phyloP scores from a whole-genome alignment of 495 filamentous ascomycete species.

The Podospora australis region DNA sequence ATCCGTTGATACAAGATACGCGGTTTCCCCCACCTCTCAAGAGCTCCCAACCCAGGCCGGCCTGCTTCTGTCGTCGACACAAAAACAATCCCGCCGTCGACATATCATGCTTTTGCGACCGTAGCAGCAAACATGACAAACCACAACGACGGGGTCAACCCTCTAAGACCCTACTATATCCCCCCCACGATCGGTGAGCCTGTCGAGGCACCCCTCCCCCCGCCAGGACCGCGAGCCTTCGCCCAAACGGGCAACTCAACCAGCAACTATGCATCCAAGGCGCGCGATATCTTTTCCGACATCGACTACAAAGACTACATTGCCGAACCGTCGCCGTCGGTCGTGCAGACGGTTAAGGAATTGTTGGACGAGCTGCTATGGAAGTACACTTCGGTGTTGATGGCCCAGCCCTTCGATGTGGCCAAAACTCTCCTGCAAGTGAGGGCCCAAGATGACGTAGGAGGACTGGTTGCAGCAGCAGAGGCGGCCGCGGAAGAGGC shows the following conservation, averaged over 20 bases:
- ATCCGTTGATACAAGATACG: background rate
- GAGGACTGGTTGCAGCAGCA: slow-evolving; percentile 26
- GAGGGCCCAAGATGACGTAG: slow-evolving; percentile 47
- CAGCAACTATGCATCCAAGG: slow-evolving; percentile 60
- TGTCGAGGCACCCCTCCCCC: slow-evolving; percentile 27
- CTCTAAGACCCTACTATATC: slow-evolving; percentile 89
- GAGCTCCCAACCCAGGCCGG: slow-evolving; percentile 1
- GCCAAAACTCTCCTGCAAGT: slow-evolving; percentile 90
- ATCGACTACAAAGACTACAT: slow-evolving; percentile 87
- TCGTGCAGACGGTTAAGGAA: slow-evolving; percentile 62
- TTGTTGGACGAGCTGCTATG: slow-evolving; percentile 73
- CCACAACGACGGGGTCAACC: slow-evolving; percentile 63
- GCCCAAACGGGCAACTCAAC: slow-evolving; percentile 40
- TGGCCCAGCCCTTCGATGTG: slow-evolving; percentile 95
- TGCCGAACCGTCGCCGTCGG: slow-evolving; percentile 65
- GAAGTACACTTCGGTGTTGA: slow-evolving; percentile 76
- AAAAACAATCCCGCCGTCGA: background rate
- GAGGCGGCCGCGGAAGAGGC: slow-evolving; percentile 15
- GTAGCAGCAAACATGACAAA: slow-evolving; percentile 33
- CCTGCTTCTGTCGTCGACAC: no score
- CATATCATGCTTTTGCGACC: slow-evolving; percentile 12
- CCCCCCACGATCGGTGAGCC: slow-evolving; percentile 69
- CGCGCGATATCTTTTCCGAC: slow-evolving; percentile 76
- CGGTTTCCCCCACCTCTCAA: slow-evolving; percentile 4
- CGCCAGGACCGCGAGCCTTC: slow-evolving; percentile 38